Evolutionary conservation across 257 asterid species (phyloP), one percentile per base, ranked within the genome.

Genomic region (Solanum corneliomulleri): DNA sequence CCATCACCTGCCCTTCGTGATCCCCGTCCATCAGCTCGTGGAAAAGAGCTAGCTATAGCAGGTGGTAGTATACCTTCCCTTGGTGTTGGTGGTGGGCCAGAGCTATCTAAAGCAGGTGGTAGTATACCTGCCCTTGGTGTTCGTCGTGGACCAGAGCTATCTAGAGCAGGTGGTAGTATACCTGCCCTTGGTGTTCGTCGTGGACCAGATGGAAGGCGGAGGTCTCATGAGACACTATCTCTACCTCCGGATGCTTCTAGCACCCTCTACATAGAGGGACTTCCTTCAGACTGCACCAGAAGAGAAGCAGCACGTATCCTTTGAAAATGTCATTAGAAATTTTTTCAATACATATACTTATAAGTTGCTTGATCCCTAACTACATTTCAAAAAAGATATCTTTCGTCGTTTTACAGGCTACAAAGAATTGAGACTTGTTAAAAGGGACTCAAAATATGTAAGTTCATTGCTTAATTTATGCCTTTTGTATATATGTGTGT

Each of bases 291-390:
- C 90, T 72, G 93, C 88, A 80, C 91, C 72, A 90, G 85, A 87
- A 80, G 95, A 86, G 94, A 90, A 91, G 92, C 91, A 88, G 93
- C 95, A 78, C 95, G 94, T 93, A 93, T 93, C 95, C 93, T 93
- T 45, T 83, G 66, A 20, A 41, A 69, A 27, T 45, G 77, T 85
- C 15, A 25, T 16, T 20, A 27, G 29, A 5, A 41, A 44, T 29
- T 47, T 78, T 78, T 25, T 78, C 11, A 76, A 47, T 47, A 33
- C 35, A 47, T 45, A 4, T 11, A 44, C 16, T 35, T 41, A 20
- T n/a, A 45, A 37, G 64, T 18, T 44, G 29, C 31, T 25, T 23
- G 33, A 86, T 87, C 90, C 90, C 90, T 92, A 88, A 90, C 88
- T 64, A 33, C 11, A 85, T 80, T 12, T 37, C 29, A 77, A 77